Evolutionary conservation across 805 yeast species (phyloP).

Genomic region (Zygosaccharomyces kombuchaensis): DNA sequence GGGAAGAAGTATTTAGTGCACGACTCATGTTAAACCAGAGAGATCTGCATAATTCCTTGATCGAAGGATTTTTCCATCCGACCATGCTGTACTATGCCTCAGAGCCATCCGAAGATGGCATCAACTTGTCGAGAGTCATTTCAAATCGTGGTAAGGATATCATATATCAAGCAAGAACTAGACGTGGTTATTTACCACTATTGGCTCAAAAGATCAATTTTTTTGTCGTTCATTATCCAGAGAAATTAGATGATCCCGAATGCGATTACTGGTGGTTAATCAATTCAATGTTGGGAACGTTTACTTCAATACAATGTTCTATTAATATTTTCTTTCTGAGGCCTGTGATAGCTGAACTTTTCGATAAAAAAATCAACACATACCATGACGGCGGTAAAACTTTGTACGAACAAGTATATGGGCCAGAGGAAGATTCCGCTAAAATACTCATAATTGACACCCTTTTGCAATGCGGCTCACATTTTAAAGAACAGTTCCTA

Average conservation of each 20-base stretch:
- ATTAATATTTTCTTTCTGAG: constrained; percentile 59
- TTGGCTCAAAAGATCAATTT: constrained; percentile 45
- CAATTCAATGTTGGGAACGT: constrained; percentile 42
- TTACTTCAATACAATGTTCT: constrained; percentile 49
- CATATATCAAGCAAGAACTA: constrained; percentile 47
- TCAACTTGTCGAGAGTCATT: constrained; percentile 8
- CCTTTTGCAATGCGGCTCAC: constrained; percentile 34
- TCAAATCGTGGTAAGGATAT: constrained; percentile 38
- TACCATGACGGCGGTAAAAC: constrained; percentile 29
- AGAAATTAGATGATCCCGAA: constrained; percentile 36
- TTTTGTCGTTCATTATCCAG: constrained; percentile 38
- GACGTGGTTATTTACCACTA: constrained; percentile 66
- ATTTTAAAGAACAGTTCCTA: constrained; percentile 25
- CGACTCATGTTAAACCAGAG: constrained; percentile 64
- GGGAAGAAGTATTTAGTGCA: constrained; percentile 55
- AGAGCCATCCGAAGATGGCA: constrained; percentile 23
- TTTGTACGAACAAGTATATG: constrained; percentile 49
- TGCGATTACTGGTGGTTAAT: constrained; percentile 44
- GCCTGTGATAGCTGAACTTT: constrained; percentile 48
- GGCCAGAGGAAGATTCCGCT: constrained; percentile 52
- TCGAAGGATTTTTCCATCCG: constrained; percentile 46
- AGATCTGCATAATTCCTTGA: constrained; percentile 53
- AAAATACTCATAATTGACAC: constrained; percentile 49
- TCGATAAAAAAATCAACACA: constrained; percentile 41
- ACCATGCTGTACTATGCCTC: constrained; percentile 39